These are phyloP conservation scores for Melaleuca quinquenervia DNA, from an alignment of 345 rosid species.

Conservation along the genomic window DNA sequence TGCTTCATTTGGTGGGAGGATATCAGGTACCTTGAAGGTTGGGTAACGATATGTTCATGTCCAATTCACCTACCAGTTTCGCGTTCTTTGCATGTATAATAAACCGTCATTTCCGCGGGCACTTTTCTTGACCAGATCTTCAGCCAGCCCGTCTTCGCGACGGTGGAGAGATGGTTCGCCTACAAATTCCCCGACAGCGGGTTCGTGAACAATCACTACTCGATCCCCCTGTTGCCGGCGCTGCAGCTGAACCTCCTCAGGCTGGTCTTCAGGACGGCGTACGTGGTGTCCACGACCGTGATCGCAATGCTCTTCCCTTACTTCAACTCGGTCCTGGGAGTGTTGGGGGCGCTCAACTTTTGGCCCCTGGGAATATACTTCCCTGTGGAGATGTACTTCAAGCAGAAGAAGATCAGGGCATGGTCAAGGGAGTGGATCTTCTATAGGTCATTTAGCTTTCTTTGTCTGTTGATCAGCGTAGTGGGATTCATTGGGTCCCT, in stretches of 20 bases:
- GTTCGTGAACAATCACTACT: conserved; percentile 18
- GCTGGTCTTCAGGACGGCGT: conserved; percentile 36
- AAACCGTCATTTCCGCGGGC: neutral
- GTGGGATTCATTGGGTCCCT: conserved; percentile 49
- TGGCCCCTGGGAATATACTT: conserved; percentile 76
- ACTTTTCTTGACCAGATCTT: conserved; percentile 21
- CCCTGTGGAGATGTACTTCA: conserved; percentile 62
- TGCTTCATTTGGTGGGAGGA: conserved; percentile 40
- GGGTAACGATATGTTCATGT: neutral
- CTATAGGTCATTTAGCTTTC: conserved; percentile 27
- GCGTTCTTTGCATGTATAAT: neutral
- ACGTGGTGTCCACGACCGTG: conserved; percentile 37
- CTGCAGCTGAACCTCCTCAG: conserved; percentile 19
- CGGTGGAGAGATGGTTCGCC: conserved; percentile 24
- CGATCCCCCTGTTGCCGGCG: conserved; percentile 16
- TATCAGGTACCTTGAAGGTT: conserved; percentile 23
- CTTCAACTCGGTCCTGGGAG: conserved; percentile 76
- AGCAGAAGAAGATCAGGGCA: conserved; percentile 33
- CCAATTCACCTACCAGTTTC: neutral
- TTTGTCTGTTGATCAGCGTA: conserved; percentile 27
- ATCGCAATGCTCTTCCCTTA: conserved; percentile 58
- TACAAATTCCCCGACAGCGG: conserved; percentile 30
- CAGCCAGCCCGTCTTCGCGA: conserved; percentile 42
- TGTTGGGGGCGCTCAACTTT: conserved; percentile 58
- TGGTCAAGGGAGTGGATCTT: conserved; percentile 52